phyloP scores from a whole-genome alignment of 176 grass and related monocot species.

The Miscanthus lutarioriparius region DNA sequence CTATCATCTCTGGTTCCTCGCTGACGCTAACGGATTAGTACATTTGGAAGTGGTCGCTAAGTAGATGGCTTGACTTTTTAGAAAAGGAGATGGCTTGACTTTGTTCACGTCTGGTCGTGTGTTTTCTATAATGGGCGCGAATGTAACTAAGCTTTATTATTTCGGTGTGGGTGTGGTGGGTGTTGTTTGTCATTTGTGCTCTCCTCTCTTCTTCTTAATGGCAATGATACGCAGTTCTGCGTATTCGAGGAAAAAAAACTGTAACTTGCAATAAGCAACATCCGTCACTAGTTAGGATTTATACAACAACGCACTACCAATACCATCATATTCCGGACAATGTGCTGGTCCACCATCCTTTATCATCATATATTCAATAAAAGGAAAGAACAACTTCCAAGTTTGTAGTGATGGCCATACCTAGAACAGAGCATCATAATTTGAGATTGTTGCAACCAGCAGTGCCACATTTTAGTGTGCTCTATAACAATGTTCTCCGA shows the following conservation, averaged over 20 bases:
- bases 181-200: too few relatives aligned
- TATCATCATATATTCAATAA: neutral
- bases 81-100: too few relatives aligned
- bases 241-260: neutral
- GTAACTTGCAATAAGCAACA: neutral
- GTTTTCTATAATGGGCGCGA: too few relatives aligned
- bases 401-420: neutral
- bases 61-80: too few relatives aligned
- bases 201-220: too few relatives aligned
- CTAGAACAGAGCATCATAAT: neutral
- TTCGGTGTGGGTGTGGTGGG: too few relatives aligned
- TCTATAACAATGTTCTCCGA: conserved; percentile 29
- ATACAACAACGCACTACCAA: neutral
- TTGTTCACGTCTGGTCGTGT: too few relatives aligned
- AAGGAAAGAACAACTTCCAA: neutral
- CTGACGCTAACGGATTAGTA: too few relatives aligned
- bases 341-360: neutral
- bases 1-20: neutral
- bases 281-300: neutral
- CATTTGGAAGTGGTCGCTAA: too few relatives aligned
- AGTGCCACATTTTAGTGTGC: conserved; percentile 40
- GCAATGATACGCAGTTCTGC: too few relatives aligned
- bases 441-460: conserved; percentile 45
- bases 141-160: too few relatives aligned
- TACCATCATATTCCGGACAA: neutral